Base-by-base conservation (phyloP, 306 rosid species). In the Dalbergia oliveri region DNA sequence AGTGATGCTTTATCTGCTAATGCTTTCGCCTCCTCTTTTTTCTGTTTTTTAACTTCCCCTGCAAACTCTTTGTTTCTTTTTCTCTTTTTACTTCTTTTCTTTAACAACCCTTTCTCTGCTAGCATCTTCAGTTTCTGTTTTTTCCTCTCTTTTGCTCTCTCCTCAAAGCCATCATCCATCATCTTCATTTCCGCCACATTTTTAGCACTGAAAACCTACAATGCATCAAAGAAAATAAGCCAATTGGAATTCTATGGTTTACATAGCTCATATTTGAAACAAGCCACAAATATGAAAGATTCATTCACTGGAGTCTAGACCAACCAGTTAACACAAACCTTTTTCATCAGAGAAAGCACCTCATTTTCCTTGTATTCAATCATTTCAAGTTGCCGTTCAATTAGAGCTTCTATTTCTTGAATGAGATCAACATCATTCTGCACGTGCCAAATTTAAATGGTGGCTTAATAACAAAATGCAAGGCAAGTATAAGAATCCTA, bases 111-210 rank as follows among this genome's bases (percentile, higher is more conserved):
- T 86, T 88, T 94, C 83, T 84, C 97, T 31, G 84, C 72, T 26
- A 90, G 85, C 31, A 90, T 88, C 86, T 83, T 85, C 44, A 72
- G 44, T 66, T 93, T 92, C 87, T 90, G 97, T 64, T 86, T 88
- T 80, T 90, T 90, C 64, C 97, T 84, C 72, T 88, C 94, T 68
- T 92, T 79, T 19, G 87, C 95, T 82, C 82, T 88, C 87, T 92
- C 93, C 58, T 88, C 93, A 81, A 91, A 94, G 41, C 94, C 97
- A 72, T 90, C 94, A 82, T 93, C 95, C 81, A 87, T 66, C 95
- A 94, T 93, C 77, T 87, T 93, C 94, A 94, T 94, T 41, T 37
- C 76, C 18, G 94, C 97, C 41, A 90, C 95, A 54, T 87, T 88
- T 72, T 85, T 90, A 39, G 97, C 99, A 66, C 84, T 90, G 86